A percentile compares a stretch with the other conserved stretches of the same genome.
phyloP scores from a whole-genome alignment of 2,329 filamentous ascomycete species.

The Aspergillus intermedius region DNA sequence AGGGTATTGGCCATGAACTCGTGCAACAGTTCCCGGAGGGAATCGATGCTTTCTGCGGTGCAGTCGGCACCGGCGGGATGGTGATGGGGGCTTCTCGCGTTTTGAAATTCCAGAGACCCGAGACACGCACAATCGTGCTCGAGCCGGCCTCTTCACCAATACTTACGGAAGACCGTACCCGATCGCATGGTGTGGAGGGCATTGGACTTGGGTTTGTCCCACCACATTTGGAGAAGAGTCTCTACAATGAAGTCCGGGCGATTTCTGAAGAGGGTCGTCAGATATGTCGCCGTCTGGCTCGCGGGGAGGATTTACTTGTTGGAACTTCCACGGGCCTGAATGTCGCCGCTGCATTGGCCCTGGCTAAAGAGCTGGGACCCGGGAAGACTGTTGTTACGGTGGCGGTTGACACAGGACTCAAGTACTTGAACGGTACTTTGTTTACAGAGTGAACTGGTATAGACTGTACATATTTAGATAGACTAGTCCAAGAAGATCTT shows the following conservation, averaged over 20 bases:
- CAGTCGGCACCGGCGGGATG: slow-evolving; percentile 9
- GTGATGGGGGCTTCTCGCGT: slow-evolving; percentile 8
- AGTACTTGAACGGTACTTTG: slow-evolving; percentile 8
- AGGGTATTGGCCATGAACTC: slow-evolving; percentile 6
- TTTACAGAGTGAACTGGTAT: background rate
- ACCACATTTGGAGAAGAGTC: slow-evolving; percentile 67
- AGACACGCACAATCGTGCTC: slow-evolving; percentile 3
- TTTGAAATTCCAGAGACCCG: slow-evolving; percentile 1
- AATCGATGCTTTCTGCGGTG: slow-evolving; percentile 12
- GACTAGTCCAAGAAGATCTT: slow-evolving; percentile 6
- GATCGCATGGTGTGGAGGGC: slow-evolving; percentile 85
- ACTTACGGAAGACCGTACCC: slow-evolving; percentile 19
- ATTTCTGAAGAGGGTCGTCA: slow-evolving; percentile 83
- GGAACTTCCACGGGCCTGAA: slow-evolving; percentile 40
- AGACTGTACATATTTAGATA: background rate
- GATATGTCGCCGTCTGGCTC: slow-evolving; percentile 72
- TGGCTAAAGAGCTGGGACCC: slow-evolving; percentile 10
- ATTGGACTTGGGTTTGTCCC: slow-evolving; percentile 94
- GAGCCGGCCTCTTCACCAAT: slow-evolving; percentile 10
- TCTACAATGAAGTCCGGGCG: slow-evolving; percentile 88
- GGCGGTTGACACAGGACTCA: slow-evolving; percentile 12
- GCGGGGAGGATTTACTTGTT: slow-evolving; percentile 80
- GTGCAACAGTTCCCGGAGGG: slow-evolving; percentile 5
- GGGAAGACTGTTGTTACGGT: slow-evolving; percentile 10
- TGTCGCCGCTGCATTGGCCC: slow-evolving; percentile 10